Evolutionary conservation across 108 stramenopile genomes (phyloP), one percentile per base, ranked within the genome.

Genomic region (Cyclotella atomus): DNA sequence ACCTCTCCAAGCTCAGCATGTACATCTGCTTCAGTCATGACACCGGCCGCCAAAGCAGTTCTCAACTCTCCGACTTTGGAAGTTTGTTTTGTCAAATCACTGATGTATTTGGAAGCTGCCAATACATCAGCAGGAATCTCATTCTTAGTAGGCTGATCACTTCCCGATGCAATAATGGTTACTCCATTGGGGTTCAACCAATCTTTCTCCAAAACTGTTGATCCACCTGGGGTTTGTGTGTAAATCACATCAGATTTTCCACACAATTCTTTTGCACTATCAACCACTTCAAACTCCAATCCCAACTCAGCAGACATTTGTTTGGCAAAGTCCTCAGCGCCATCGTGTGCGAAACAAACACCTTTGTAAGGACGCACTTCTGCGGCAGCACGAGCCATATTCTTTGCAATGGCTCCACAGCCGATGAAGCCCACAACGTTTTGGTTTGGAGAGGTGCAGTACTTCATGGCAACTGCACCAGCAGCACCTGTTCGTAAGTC

Each of bases 401-500:
- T 92, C 49, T 89, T 83, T 7, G 93, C 93, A 82, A 95, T 97
- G 5, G 90, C 92, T 15, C 95, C 96, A 60, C 84, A 82, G 34
- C 96, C 96, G 76, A 97, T 93, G 68, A 95, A 97, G 20, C 93
- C 92, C 41, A 97, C 88, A 20, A 88, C 77, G 71, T 88, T 79
- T 60, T 91, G 83, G 14, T 79, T 81, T 0, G 84, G 78, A 33
- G 80, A 65, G 0, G 86, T 81, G 77, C 91, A 96, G 73, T 97
- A 83, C 72, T 97, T 95, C 70, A 95, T 78, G 52, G 92, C 82
- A 5, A 97, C 83, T 41, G 90, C 96, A 38, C 96, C 96, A 8
- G 96, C 96, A 17, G 96, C 96, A 17, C 96, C 96, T 9, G 96
- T 97, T 34, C 96, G 85, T 30, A 97, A 79, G 76, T 97, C 96